Evolutionary conservation across 768 basidiomycete species (phyloP).

Genomic region (Mrakia blollopis): DNA sequence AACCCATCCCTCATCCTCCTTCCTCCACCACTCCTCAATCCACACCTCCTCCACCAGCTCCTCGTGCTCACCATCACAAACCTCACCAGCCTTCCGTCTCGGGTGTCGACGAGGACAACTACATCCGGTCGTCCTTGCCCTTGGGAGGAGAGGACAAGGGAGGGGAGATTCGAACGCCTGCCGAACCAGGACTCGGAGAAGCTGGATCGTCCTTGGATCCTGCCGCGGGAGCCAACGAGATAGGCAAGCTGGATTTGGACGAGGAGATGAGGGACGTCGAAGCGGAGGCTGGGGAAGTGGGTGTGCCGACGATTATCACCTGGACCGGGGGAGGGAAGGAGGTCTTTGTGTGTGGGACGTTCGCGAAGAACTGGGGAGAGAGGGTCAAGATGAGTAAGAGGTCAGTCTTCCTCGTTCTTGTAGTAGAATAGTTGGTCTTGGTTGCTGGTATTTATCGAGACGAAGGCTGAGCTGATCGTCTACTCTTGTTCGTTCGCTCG

Average conservation of each 20-base stretch:
- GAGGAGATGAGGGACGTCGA: slow-evolving; percentile 9
- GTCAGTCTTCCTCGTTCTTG: slow-evolving; percentile 33
- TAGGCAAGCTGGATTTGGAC: not conserved
- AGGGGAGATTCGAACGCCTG: not conserved
- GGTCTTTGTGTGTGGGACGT: slow-evolving; percentile 57
- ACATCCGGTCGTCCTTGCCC: slow-evolving; percentile 27
- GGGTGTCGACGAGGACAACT: slow-evolving; percentile 30
- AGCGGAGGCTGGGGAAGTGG: slow-evolving; percentile 9
- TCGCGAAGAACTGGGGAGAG: slow-evolving; percentile 46
- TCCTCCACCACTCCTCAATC: not conserved
- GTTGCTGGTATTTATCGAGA: not conserved
- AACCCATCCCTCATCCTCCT: not conserved
- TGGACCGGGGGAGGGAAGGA: slow-evolving; percentile 64
- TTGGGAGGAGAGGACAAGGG: slow-evolving; percentile 17
- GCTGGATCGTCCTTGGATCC: slow-evolving; percentile 9
- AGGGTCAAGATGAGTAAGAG: slow-evolving; percentile 44
- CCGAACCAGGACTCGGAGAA: not conserved
- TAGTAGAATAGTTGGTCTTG: slow-evolving; percentile 3
- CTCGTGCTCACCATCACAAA: not conserved
- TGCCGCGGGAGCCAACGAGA: not conserved
- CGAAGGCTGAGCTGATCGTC: too few species aligned
- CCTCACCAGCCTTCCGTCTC: slow-evolving; percentile 15
- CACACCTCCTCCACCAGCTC: not conserved
- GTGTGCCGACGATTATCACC: slow-evolving; percentile 33
- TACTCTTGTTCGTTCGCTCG: not conserved